A percentile compares a stretch with the other conserved stretches of the same genome.
phyloP scores from a whole-genome alignment of 2,329 filamentous ascomycete species.

The Colletotrichum neosansevieriae region DNA sequence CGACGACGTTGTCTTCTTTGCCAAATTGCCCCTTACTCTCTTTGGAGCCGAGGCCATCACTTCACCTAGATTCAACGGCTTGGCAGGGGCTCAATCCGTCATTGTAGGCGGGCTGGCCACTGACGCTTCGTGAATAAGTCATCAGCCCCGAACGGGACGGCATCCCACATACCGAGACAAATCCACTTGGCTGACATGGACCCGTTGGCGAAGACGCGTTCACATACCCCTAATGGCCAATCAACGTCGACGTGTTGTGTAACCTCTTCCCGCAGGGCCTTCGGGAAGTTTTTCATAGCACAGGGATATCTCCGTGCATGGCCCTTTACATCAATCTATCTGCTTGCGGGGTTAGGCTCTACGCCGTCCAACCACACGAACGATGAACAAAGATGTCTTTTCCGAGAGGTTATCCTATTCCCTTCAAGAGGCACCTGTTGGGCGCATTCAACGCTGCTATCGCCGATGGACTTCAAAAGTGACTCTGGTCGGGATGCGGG shows the following conservation, averaged over 20 bases:
- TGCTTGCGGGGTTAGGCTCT: background rate
- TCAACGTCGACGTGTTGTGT: background rate
- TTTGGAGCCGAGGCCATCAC: too few relatives aligned
- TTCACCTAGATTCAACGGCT: too few relatives aligned
- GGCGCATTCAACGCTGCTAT: background rate
- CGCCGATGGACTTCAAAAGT: slow-evolving; percentile 10
- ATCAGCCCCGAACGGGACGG: slow-evolving; percentile 17
- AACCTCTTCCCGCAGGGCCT: background rate
- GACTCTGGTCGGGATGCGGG: slow-evolving; percentile 21
- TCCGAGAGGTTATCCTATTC: background rate
- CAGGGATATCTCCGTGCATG: background rate
- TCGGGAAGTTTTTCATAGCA: slow-evolving; percentile 8
- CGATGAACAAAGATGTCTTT: background rate
- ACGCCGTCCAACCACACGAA: background rate
- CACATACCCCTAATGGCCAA: background rate
- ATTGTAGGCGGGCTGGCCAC: too few relatives aligned
- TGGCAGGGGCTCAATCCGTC: too few relatives aligned
- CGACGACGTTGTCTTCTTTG: too few relatives aligned
- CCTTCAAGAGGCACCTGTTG: too few relatives aligned
- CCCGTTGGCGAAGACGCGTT: background rate
- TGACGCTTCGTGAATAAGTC: background rate
- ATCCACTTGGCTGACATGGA: background rate
- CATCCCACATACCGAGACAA: slow-evolving; percentile 34
- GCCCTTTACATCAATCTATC: background rate
- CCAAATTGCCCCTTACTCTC: too few relatives aligned